Evolutionary conservation across 495 filamentous ascomycete species (phyloP).

Genomic region (Trichoderma orchidacearum): DNA sequence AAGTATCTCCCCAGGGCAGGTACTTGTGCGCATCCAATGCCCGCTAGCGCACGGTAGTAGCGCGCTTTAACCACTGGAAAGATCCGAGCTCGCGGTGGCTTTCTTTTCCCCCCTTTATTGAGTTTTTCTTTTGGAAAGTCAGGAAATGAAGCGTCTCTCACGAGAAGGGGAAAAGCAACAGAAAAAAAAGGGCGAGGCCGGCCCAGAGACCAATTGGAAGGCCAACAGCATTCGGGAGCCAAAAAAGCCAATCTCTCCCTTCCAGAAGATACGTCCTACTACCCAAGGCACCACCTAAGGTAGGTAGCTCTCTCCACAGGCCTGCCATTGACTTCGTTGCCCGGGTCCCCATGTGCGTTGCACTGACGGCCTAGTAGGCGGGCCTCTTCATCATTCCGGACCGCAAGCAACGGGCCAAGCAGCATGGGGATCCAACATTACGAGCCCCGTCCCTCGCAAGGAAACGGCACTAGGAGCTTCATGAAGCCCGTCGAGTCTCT

Average conservation of each 20-base stretch:
- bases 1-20: too few relatives aligned
- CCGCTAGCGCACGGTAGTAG: background rate
- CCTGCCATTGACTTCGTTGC: background rate
- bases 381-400: background rate
- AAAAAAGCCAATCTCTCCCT: background rate
- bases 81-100: background rate
- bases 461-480: background rate
- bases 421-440: background rate
- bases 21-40: background rate
- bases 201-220: background rate
- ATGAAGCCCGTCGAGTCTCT: background rate
- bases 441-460: too few relatives aligned
- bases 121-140: background rate
- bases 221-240: too few relatives aligned
- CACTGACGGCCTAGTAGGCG: background rate
- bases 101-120: background rate
- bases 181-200: too few relatives aligned
- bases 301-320: too few relatives aligned
- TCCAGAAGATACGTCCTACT: too few relatives aligned
- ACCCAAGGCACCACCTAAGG: too few relatives aligned
- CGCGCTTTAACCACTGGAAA: background rate
- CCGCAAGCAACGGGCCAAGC: too few relatives aligned
- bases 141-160: background rate
- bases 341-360: background rate
- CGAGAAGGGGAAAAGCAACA: too few relatives aligned